phyloP scores from a whole-genome alignment of 805 yeast species.

The Danielia reshetovae region DNA sequence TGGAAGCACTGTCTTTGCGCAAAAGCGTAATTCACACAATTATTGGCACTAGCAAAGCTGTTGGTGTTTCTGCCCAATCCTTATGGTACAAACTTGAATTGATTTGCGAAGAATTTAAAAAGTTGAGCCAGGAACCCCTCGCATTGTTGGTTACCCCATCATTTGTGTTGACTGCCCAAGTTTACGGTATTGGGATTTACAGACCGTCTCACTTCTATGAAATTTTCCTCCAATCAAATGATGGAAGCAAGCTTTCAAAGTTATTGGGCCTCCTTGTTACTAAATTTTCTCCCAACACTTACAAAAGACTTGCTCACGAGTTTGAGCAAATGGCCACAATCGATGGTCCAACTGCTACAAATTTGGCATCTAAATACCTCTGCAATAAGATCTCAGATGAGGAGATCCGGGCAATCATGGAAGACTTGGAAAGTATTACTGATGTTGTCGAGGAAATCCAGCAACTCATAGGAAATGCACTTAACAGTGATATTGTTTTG shows the following conservation, averaged over 20 bases:
- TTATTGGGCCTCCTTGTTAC: slow-evolving; percentile 21
- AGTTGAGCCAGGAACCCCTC: slow-evolving; percentile 56
- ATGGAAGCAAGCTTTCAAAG: slow-evolving; percentile 14
- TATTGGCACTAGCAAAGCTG: slow-evolving; percentile 8
- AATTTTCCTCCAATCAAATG: slow-evolving; percentile 12
- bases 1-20: slow-evolving; percentile 18
- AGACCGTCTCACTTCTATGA: slow-evolving; percentile 34
- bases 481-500: slow-evolving; percentile 1
- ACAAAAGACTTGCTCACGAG: slow-evolving; percentile 19
- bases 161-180: slow-evolving; percentile 22
- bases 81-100: slow-evolving; percentile 71
- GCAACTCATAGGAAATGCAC: slow-evolving; percentile 16
- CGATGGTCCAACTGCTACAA: slow-evolving; percentile 15
- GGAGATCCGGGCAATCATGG: slow-evolving; percentile 19
- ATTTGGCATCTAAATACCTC: slow-evolving; percentile 22
- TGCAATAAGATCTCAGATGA: slow-evolving; percentile 22
- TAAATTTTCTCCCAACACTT: slow-evolving; percentile 28
- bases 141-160: slow-evolving; percentile 22
- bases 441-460: slow-evolving; percentile 21
- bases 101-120: slow-evolving; percentile 67
- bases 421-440: slow-evolving; percentile 24
- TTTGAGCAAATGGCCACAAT: slow-evolving; percentile 12
- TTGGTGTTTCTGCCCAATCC: slow-evolving; percentile 33
- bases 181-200: slow-evolving; percentile 30
- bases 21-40: slow-evolving; percentile 17